phyloP scores from a whole-genome alignment of 1,284 basidiomycete species.

The Fomitopsis palustris region DNA sequence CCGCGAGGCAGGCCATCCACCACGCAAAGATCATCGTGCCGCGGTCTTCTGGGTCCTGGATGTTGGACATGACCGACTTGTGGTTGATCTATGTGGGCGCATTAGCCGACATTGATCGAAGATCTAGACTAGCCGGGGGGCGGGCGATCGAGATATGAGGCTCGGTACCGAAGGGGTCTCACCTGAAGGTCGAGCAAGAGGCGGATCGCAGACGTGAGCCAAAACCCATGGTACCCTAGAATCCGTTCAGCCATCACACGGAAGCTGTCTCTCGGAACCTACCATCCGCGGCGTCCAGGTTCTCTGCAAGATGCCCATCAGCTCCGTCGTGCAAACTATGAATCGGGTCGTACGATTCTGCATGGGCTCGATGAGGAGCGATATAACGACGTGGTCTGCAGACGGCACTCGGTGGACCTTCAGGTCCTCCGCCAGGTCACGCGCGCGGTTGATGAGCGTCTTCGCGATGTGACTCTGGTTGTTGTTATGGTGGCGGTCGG shows the following conservation, averaged over 20 bases:
- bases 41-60: conserved; percentile 65
- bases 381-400: conserved; percentile 77
- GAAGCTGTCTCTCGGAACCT: too few relatives aligned
- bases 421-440: conserved; percentile 80
- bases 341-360: conserved; percentile 67
- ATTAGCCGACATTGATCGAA: conserved; percentile 9
- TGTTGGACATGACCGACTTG: conserved; percentile 67
- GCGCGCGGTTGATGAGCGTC: conserved; percentile 72
- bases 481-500: conserved; percentile 69
- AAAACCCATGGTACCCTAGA: conserved; percentile 76
- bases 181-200: conserved; percentile 76
- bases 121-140: not conserved
- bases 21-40: conserved; percentile 85
- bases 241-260: too few relatives aligned
- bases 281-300: conserved; percentile 64
- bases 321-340: conserved; percentile 9
- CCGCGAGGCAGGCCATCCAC: conserved; percentile 64
- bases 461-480: conserved; percentile 78
- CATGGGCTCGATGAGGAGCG: conserved; percentile 71
- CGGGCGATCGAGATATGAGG: not conserved
- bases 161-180: conserved; percentile 15
- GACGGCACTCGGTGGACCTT: conserved; percentile 82
- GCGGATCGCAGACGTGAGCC: conserved; percentile 73
- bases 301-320: conserved; percentile 42
- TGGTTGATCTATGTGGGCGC: conserved; percentile 64